These are phyloP conservation scores for Thielaviopsis cerberus DNA, from an alignment of 2,329 filamentous ascomycete genomes.

Conservation along the genomic window DNA sequence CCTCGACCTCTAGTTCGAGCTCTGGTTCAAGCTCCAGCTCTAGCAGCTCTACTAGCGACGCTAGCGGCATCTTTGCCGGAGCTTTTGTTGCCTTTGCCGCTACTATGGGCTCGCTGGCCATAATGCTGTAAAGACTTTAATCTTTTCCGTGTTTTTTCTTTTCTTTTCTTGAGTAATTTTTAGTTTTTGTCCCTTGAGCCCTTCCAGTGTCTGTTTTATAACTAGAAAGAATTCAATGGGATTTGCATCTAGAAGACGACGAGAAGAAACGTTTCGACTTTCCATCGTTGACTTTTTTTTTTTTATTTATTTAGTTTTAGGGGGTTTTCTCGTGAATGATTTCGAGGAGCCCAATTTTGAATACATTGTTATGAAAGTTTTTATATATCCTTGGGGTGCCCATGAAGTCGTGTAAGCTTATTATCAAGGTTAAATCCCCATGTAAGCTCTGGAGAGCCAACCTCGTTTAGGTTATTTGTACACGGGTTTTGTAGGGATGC, in stretches of 20 bases:
- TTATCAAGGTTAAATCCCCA: no score
- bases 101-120: constrained; percentile 1
- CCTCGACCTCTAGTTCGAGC: background rate
- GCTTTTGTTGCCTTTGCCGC: constrained; percentile 4
- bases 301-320: no score
- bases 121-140: constrained; percentile 5
- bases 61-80: background rate
- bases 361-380: no score
- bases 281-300: no score
- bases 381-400: no score
- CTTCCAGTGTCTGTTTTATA: background rate
- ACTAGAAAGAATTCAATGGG: no score
- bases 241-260: background rate
- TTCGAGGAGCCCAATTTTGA: no score
- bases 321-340: no score
- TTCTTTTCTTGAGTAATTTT: background rate
- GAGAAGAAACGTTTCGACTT: background rate
- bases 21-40: constrained; percentile 2
- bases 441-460: no score
- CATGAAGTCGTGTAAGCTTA: no score
- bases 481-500: no score
- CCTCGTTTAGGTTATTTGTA: no score
- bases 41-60: constrained; percentile 1
- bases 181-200: background rate
- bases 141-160: background rate